Percentiles rank a stretch among this genome's conserved stretches.
phyloP scores from a whole-genome alignment of 202 grass and related monocot species.

The Eragrostis tef region DNA sequence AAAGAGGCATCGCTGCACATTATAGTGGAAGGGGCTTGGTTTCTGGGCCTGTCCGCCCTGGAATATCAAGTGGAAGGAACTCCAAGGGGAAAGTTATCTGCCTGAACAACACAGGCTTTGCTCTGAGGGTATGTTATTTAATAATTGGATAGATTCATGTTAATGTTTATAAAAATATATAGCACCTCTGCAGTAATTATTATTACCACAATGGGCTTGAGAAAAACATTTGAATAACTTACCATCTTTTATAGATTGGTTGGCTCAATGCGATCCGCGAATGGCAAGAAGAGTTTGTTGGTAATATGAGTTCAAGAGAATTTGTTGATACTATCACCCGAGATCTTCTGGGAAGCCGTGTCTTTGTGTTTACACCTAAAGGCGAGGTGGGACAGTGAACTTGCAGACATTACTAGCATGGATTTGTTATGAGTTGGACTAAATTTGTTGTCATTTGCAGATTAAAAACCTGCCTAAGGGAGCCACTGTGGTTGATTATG shows the following conservation, averaged over 20 bases:
- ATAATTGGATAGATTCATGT: slow-evolving; percentile 24
- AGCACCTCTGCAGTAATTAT: slow-evolving; percentile 17
- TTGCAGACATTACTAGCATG: slow-evolving; percentile 13
- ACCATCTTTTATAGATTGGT: slow-evolving; percentile 73
- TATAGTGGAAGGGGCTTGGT: slow-evolving; percentile 84
- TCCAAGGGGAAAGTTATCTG: slow-evolving; percentile 76
- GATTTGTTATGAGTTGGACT: slow-evolving; percentile 10
- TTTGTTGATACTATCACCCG: slow-evolving; percentile 93
- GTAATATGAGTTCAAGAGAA: slow-evolving; percentile 97
- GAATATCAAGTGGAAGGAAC: slow-evolving; percentile 71
- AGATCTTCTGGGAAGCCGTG: slow-evolving; percentile 92
- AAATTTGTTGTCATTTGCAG: slow-evolving; percentile 47
- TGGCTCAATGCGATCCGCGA: slow-evolving; percentile 99
- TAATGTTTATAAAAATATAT: slow-evolving; percentile 41
- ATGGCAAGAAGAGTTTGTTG: slow-evolving; percentile 99
- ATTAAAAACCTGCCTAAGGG: slow-evolving; percentile 97
- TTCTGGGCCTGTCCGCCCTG: slow-evolving; percentile 61
- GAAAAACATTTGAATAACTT: slow-evolving; percentile 27
- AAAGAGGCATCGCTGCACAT: slow-evolving; percentile 98
- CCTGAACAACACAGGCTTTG: slow-evolving; percentile 82
- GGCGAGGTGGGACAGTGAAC: slow-evolving; percentile 87
- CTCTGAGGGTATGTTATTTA: slow-evolving; percentile 73
- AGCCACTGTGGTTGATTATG: slow-evolving; percentile 97
- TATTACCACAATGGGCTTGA: slow-evolving; percentile 9
- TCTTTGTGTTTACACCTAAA: slow-evolving; percentile 99